These are phyloP conservation scores for Mortierella sp. DNA, from an alignment of 371 early-diverging fungal species.

Conservation along the genomic window DNA sequence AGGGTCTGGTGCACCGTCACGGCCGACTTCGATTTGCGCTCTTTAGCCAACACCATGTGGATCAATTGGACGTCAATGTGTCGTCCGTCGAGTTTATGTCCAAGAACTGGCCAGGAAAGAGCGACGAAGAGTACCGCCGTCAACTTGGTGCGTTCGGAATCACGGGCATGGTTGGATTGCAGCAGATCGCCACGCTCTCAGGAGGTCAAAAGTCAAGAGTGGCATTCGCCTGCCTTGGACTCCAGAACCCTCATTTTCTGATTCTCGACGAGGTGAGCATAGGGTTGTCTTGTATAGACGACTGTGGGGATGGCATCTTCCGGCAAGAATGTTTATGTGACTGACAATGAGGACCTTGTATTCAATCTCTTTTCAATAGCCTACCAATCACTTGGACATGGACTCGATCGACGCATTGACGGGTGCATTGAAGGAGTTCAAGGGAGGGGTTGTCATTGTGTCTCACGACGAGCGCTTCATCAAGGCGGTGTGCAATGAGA, in stretches of 20 bases:
- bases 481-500: slow-evolving; percentile 91
- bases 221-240: slow-evolving; percentile 94
- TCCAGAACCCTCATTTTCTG: slow-evolving; percentile 94
- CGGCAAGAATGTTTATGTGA: no score
- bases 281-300: not conserved
- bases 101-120: slow-evolving; percentile 87
- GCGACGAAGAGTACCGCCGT: slow-evolving; percentile 95
- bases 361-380: slow-evolving; percentile 56
- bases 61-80: slow-evolving; percentile 88
- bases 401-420: slow-evolving; percentile 97
- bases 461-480: slow-evolving; percentile 99
- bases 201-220: slow-evolving; percentile 99
- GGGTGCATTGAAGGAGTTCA: slow-evolving; percentile 91
- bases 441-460: slow-evolving; percentile 98
- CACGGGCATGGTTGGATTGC: slow-evolving; percentile 94
- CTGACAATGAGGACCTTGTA: no score
- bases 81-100: slow-evolving; percentile 91
- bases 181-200: slow-evolving; percentile 93
- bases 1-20: slow-evolving; percentile 88
- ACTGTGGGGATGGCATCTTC: no score
- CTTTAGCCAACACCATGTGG: slow-evolving; percentile 98
- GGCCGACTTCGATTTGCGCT: slow-evolving; percentile 94
- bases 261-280: slow-evolving; percentile 91
- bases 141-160: slow-evolving; percentile 95
- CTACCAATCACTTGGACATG: slow-evolving; percentile 94